Percentiles rank a stretch among this genome's conserved stretches.
Evolutionary conservation across 331 rosid species (phyloP).

Genomic region (Acacia concinna): DNA sequence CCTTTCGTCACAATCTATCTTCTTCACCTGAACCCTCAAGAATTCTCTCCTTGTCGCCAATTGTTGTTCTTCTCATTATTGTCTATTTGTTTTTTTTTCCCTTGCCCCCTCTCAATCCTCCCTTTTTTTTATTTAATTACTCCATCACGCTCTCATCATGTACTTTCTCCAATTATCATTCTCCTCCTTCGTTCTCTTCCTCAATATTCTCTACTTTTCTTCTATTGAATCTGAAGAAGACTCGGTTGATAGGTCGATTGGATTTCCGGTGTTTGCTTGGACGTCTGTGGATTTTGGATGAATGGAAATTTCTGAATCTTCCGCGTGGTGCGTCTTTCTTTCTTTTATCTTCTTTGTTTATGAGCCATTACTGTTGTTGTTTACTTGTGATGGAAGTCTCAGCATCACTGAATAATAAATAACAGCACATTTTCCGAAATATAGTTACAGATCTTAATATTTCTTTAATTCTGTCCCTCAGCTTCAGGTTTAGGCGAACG

Average conservation of each 20-base stretch:
- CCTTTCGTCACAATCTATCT: background rate
- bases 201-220: slow-evolving; percentile 19
- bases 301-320: slow-evolving; percentile 1
- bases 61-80: slow-evolving; percentile 33
- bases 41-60: slow-evolving; percentile 49
- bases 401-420: background rate
- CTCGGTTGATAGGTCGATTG: background rate
- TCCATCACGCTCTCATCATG: slow-evolving; percentile 18
- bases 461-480: background rate
- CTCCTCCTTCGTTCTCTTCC: slow-evolving; percentile 26
- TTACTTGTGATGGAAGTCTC: background rate
- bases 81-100: slow-evolving; percentile 36
- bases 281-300: background rate
- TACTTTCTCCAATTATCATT: slow-evolving; percentile 40
- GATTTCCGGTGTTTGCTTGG: slow-evolving; percentile 1
- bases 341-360: background rate
- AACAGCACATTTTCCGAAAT: background rate
- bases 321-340: background rate
- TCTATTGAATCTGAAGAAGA: slow-evolving; percentile 4
- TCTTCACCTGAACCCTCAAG: slow-evolving; percentile 26
- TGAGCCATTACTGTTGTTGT: background rate
- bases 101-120: background rate
- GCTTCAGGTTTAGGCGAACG: background rate
- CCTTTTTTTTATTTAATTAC: background rate
- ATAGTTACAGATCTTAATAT: background rate